Percentiles rank a stretch among this genome's conserved stretches.
Evolutionary conservation across 805 yeast genomes (phyloP).

Genomic region (fission yeast (Schizosaccharomyces pombe)): ASM294v3 CU329670.1:5375501-5376000

Average conservation of each 20-base stretch:
- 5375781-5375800: conserved; percentile 61
- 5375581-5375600: background rate
- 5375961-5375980: background rate
- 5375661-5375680: background rate
- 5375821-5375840: conserved; percentile 25
- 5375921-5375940: conserved; percentile 18
- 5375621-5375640: background rate
- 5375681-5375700: background rate
- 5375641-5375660: background rate
- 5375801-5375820: conserved; percentile 19
- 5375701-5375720: conserved; percentile 25
- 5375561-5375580: background rate
- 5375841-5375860: conserved; percentile 28
- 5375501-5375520: too few species aligned
- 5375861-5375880: conserved; percentile 49
- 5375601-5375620: background rate
- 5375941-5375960: conserved; percentile 7
- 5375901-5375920: conserved; percentile 62
- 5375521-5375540: too few species aligned
- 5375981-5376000: too few species aligned
- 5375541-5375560: too few species aligned
- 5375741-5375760: conserved; percentile 58
- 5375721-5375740: conserved; percentile 34
- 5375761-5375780: conserved; percentile 36
- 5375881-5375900: conserved; percentile 36